Conservation (phyloP, 257 asterid species). For the Solanum neorickii region DNA sequence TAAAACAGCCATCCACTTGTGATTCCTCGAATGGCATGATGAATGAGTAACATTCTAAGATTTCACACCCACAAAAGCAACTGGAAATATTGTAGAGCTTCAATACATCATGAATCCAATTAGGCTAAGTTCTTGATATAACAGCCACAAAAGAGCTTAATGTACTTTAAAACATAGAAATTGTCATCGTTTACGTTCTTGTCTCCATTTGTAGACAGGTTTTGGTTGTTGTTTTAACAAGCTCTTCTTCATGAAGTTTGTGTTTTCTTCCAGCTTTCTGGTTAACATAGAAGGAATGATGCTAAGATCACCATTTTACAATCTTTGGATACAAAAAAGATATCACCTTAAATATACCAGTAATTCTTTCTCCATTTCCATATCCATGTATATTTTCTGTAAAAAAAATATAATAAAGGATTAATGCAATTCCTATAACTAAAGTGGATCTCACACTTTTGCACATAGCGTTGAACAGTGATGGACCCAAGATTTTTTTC, state of each 20-base stretch:
- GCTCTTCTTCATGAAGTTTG: constrained; percentile 73
- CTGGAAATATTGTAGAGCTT: background rate
- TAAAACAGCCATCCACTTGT: background rate
- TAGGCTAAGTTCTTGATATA: background rate
- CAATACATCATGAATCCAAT: background rate
- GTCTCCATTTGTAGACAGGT: constrained; percentile 74
- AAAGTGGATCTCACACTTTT: too few relatives aligned
- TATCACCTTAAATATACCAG: constrained; percentile 32
- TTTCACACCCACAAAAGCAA: background rate
- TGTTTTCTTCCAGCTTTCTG: constrained; percentile 83
- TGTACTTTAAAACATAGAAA: background rate
- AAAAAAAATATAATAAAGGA: background rate
- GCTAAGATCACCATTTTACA: background rate
- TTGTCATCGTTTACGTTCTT: constrained; percentile 54
- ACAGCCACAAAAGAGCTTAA: background rate
- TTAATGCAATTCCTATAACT: too few relatives aligned
- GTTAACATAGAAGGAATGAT: background rate
- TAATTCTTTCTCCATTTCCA: constrained; percentile 76
- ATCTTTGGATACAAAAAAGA: background rate
- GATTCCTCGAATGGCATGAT: background rate
- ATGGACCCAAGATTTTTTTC: too few relatives aligned
- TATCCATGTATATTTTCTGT: constrained; percentile 61
- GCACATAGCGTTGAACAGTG: too few relatives aligned
- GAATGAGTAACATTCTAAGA: background rate
- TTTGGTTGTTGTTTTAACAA: constrained; percentile 35